Conservation (phyloP, 2,329 filamentous ascomycete genomes). For the Xylariaceae sp. region DNA sequence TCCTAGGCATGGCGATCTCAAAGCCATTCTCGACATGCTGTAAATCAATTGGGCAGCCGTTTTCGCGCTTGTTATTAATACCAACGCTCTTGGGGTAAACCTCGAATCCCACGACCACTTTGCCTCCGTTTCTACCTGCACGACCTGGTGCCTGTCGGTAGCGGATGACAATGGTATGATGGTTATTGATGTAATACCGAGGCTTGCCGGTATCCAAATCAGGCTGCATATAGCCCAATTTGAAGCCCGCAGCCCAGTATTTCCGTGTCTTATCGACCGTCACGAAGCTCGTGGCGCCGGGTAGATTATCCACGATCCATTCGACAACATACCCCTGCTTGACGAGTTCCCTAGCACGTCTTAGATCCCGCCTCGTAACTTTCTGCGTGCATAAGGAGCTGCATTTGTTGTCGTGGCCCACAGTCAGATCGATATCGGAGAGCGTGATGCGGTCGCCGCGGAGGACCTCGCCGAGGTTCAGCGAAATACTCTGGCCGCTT, state of each 20-base stretch:
- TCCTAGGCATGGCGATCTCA: conserved; percentile 62
- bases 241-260: conserved; percentile 88
- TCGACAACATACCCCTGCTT: conserved; percentile 78
- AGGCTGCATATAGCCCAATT: conserved; percentile 71
- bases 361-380: conserved; percentile 59
- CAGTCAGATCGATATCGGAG: conserved; percentile 75
- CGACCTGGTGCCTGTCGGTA: conserved; percentile 66
- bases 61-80: conserved; percentile 51
- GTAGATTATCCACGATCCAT: conserved; percentile 90
- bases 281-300: conserved; percentile 82
- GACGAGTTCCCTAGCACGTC: conserved; percentile 66
- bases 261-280: conserved; percentile 78
- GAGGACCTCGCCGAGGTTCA: conserved; percentile 83
- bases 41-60: conserved; percentile 64
- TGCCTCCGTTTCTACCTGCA: conserved; percentile 64
- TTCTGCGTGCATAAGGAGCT: conserved; percentile 66
- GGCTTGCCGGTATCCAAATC: conserved; percentile 54
- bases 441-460: conserved; percentile 80
- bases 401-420: conserved; percentile 71
- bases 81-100: conserved; percentile 83
- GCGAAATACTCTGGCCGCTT: conserved; percentile 69
- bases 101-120: conserved; percentile 83
- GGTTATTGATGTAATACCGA: conserved; percentile 77
- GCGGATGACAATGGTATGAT: conserved; percentile 78
- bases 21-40: conserved; percentile 59